Percentiles rank a stretch among this genome's conserved stretches.
These are phyloP conservation scores for Phytopythium aichiense DNA, from an alignment of 352 stramenopile genomes.

Conservation along the genomic window DNA sequence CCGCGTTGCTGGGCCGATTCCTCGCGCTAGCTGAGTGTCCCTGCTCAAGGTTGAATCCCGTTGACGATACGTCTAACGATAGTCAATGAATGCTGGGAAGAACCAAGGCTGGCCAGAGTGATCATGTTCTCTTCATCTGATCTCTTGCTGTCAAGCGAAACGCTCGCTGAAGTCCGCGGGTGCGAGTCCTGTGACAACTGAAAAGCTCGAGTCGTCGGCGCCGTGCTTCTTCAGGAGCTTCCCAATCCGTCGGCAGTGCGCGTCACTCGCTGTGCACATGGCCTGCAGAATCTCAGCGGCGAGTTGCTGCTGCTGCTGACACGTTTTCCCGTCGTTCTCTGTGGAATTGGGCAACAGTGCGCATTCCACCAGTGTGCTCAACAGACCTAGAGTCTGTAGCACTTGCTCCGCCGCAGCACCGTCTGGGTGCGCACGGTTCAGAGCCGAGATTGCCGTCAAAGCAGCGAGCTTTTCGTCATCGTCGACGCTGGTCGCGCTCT, in stretches of 20 bases:
- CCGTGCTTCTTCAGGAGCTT: constrained; percentile 28
- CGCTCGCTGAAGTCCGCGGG: neutral
- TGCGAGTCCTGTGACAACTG: neutral
- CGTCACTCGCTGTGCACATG: constrained; percentile 10
- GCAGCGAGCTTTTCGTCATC: constrained; percentile 43
- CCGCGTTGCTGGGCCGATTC: no score
- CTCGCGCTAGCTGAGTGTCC: no score
- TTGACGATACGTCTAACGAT: no score
- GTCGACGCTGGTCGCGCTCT: constrained; percentile 30
- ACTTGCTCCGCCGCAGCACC: constrained; percentile 22
- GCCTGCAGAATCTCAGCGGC: neutral
- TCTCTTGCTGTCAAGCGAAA: neutral
- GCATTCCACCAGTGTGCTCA: constrained; percentile 26
- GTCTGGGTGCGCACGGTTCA: constrained; percentile 19
- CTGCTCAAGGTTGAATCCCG: no score
- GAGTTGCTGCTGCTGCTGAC: neutral
- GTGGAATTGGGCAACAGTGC: neutral
- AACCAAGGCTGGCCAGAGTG: no score
- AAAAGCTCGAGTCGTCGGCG: constrained; percentile 14
- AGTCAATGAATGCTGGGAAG: no score
- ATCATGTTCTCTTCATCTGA: neutral
- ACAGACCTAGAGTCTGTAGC: constrained; percentile 48
- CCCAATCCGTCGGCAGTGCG: constrained; percentile 24
- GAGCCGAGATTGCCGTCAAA: constrained; percentile 27
- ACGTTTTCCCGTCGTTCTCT: neutral